These are phyloP conservation scores for Lolium multiflorum DNA, from an alignment of 176 grass and related monocot genomes.

Conservation along the genomic window DNA sequence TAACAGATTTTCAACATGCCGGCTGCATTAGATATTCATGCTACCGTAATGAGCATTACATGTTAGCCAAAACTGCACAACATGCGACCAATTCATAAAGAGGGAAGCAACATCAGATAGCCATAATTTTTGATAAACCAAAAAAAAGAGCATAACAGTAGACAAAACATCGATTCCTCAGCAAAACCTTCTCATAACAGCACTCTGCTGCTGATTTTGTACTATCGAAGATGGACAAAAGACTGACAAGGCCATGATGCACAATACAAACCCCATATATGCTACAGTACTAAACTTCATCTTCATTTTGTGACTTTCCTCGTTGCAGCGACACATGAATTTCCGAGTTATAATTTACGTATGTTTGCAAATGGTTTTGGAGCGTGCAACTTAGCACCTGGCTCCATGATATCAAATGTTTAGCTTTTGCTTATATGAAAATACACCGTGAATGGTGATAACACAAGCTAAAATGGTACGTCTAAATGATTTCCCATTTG, in stretches of 20 bases:
- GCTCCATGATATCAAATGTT: neutral
- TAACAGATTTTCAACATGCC: too few species aligned
- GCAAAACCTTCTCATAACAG: neutral
- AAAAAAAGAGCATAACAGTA: neutral
- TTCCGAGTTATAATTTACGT: neutral
- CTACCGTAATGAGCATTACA: too few species aligned
- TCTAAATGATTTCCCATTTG: neutral
- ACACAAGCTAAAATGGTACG: constrained; percentile 1
- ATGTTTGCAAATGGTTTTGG: neutral
- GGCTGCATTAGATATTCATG: too few species aligned
- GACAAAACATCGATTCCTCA: neutral
- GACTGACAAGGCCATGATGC: neutral
- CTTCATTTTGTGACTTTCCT: neutral
- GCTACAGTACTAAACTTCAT: neutral
- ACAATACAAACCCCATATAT: neutral
- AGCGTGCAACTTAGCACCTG: neutral
- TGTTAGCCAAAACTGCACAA: too few species aligned
- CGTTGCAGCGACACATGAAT: neutral
- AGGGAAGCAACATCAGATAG: too few species aligned
- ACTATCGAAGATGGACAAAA: neutral
- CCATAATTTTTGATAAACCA: neutral
- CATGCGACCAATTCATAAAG: too few species aligned
- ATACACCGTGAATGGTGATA: neutral
- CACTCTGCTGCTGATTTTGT: neutral
- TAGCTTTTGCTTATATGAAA: neutral